A percentile compares a stretch with the other conserved stretches of the same genome.
Evolutionary conservation across 768 basidiomycete species (phyloP).

Genomic region (Lactarius evosmus): DNA sequence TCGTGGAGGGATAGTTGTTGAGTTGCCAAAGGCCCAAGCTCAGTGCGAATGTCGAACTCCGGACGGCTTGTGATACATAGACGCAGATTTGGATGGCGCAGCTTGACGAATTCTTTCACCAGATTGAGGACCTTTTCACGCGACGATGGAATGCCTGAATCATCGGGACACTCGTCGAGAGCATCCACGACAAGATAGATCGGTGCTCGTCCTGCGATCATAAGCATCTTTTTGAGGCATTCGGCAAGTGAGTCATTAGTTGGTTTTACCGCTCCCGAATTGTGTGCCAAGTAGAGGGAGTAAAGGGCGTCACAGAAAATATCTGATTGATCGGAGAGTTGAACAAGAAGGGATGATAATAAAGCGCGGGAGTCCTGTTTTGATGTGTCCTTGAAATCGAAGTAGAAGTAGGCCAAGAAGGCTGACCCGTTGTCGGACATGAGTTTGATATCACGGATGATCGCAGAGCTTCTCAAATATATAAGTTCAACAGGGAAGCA

Average conservation of each 20-base stretch:
- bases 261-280: not conserved
- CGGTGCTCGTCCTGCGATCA: not conserved
- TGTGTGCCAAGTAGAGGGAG: not conserved
- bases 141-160: not conserved
- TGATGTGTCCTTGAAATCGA: not conserved
- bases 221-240: not conserved
- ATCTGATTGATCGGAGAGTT: not conserved
- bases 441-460: not conserved
- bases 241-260: not conserved
- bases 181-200: not conserved
- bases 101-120: not conserved
- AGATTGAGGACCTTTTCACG: not conserved
- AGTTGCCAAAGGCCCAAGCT: not conserved
- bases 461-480: not conserved
- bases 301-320: not conserved
- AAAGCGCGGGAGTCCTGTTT: not conserved
- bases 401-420: not conserved
- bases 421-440: not conserved
- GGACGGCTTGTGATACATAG: not conserved
- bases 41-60: not conserved
- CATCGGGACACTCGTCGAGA: not conserved
- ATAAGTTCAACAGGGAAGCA: not conserved
- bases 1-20: not conserved
- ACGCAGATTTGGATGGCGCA: not conserved
- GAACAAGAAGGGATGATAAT: not conserved